These are phyloP conservation scores for Cercospora sp. DNA, from an alignment of 2,329 filamentous ascomycete genomes.

Conservation along the genomic window DNA sequence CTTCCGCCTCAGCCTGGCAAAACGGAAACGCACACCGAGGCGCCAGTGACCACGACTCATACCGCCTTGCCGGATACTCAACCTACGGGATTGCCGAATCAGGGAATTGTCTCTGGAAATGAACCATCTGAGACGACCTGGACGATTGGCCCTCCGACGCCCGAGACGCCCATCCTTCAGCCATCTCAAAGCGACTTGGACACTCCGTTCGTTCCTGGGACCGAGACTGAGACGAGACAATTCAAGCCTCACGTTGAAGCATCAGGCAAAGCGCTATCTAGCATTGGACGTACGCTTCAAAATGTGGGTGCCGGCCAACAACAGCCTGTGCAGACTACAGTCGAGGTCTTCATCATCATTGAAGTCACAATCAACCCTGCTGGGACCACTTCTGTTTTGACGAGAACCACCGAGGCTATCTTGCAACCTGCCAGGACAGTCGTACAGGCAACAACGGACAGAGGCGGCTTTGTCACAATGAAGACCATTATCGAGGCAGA, in stretches of 20 bases:
- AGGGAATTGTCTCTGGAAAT: not conserved
- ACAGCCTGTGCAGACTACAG: not conserved
- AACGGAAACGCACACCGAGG: not conserved
- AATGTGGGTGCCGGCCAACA: not conserved
- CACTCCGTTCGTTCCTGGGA: not conserved
- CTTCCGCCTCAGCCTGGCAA: slow-evolving; percentile 16
- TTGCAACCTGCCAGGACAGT: not conserved
- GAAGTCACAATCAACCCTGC: not conserved
- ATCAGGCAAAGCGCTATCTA: not conserved
- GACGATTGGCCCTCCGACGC: not conserved
- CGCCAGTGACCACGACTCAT: slow-evolving; percentile 5
- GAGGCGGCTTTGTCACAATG: slow-evolving; percentile 5
- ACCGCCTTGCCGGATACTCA: slow-evolving; percentile 9
- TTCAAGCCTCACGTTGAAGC: not conserved
- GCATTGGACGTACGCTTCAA: not conserved
- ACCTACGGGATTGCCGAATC: not conserved
- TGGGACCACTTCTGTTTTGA: not conserved
- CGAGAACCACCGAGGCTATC: slow-evolving; percentile 6
- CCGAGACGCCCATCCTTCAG: not conserved
- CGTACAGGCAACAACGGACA: not conserved
- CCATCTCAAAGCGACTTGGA: not conserved
- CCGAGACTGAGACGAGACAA: not conserved
- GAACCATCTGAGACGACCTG: not conserved
- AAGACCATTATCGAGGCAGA: not conserved
- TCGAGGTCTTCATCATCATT: slow-evolving; percentile 4